Percentiles rank a stretch among this genome's conserved stretches.
phyloP scores from a whole-genome alignment of 2,329 filamentous ascomycete genomes.

The Fusarium tjaetaba region DNA sequence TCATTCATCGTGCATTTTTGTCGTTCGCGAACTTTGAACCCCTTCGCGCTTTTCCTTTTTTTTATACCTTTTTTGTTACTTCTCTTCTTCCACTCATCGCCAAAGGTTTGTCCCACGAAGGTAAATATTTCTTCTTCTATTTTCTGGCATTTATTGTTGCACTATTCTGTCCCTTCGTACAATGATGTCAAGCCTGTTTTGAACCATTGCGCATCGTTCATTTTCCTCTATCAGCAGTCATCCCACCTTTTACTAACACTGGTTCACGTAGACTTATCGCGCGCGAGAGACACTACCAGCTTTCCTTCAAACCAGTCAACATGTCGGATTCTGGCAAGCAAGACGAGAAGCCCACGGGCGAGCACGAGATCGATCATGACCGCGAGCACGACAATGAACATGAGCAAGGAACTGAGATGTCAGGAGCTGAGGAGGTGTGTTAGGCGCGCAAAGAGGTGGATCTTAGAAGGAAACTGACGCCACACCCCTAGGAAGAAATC shows the following conservation, averaged over 20 bases:
- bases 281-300: not conserved
- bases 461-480: slow-evolving; percentile 47
- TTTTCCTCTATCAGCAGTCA: not conserved
- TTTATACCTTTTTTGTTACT: not conserved
- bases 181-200: slow-evolving; percentile 29
- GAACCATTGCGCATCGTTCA: not conserved
- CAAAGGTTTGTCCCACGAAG: not conserved
- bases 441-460: slow-evolving; percentile 45
- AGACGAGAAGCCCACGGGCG: slow-evolving; percentile 45
- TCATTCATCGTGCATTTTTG: slow-evolving; percentile 27
- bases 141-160: not conserved
- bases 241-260: slow-evolving; percentile 17
- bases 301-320: slow-evolving; percentile 5
- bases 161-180: slow-evolving; percentile 4
- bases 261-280: slow-evolving; percentile 3
- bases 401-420: slow-evolving; percentile 46
- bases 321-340: slow-evolving; percentile 50
- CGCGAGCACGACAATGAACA: slow-evolving; percentile 39
- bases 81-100: not conserved
- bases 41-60: not conserved
- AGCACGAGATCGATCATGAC: slow-evolving; percentile 46
- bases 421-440: slow-evolving; percentile 51
- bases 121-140: slow-evolving; percentile 5
- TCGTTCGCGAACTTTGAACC: slow-evolving; percentile 5
- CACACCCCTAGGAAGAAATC: slow-evolving; percentile 74